Evolutionary conservation across 1,139 yeast species (phyloP).

Genomic region (Blastobotrys aristatus): DNA sequence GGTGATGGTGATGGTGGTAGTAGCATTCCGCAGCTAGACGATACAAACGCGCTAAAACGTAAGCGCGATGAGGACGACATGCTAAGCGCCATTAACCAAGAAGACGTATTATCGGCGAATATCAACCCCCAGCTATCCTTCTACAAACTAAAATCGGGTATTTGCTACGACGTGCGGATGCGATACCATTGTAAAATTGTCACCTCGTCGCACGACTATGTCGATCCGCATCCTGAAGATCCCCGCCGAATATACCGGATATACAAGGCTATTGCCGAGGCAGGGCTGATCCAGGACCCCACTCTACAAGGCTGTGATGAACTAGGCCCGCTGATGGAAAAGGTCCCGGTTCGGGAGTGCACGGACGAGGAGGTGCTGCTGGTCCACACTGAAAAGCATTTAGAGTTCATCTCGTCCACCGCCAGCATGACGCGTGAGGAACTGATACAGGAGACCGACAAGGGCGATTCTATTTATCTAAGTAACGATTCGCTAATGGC

Average conservation of each 20-base stretch:
- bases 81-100: not conserved
- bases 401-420: slow-evolving; percentile 70
- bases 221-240: slow-evolving; percentile 98
- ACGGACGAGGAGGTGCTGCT: slow-evolving; percentile 75
- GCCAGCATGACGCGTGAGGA: slow-evolving; percentile 74
- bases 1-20: not conserved
- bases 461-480: slow-evolving; percentile 91
- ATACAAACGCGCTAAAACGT: slow-evolving; percentile 4
- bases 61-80: slow-evolving; percentile 7
- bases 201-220: slow-evolving; percentile 86
- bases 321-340: slow-evolving; percentile 82
- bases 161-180: slow-evolving; percentile 96
- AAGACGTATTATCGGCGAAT: not conserved
- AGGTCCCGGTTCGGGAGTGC: slow-evolving; percentile 89
- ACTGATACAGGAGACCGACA: slow-evolving; percentile 77
- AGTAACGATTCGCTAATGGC: slow-evolving; percentile 85
- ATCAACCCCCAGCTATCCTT: slow-evolving; percentile 10
- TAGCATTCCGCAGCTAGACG: not conserved
- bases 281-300: slow-evolving; percentile 81
- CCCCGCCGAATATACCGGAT: slow-evolving; percentile 94
- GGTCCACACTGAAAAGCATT: slow-evolving; percentile 81
- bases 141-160: slow-evolving; percentile 59
- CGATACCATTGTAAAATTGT: slow-evolving; percentile 93
- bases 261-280: slow-evolving; percentile 88
- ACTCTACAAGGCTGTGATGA: slow-evolving; percentile 74